Evolutionary conservation across 257 asterid species (phyloP).

Genomic region (Salvia hispanica): DNA sequence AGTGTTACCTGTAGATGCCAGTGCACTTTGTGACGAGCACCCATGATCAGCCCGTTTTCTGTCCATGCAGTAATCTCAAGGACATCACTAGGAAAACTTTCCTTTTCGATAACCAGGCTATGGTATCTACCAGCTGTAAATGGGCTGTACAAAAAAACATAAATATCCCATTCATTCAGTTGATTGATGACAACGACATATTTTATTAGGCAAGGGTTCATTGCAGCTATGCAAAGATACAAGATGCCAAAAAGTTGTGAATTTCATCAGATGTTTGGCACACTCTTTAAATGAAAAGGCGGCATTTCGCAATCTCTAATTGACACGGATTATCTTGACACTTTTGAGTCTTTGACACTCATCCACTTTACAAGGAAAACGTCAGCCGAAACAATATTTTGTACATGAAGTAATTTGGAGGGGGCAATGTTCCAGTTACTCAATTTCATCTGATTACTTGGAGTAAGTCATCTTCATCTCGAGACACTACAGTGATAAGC

Average conservation of each 20-base stretch:
- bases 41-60: conserved; percentile 90
- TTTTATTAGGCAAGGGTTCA: neutral
- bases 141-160: conserved; percentile 50
- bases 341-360: neutral
- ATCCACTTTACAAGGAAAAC: neutral
- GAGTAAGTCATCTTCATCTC: conserved; percentile 12
- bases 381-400: neutral
- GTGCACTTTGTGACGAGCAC: conserved; percentile 87
- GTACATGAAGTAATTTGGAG: neutral
- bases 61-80: conserved; percentile 97
- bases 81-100: conserved; percentile 67
- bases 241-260: conserved; percentile 13
- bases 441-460: neutral
- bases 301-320: neutral
- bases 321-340: neutral
- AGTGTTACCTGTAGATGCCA: conserved; percentile 58
- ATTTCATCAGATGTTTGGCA: neutral
- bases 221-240: conserved; percentile 14
- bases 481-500: neutral
- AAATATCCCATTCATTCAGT: conserved; percentile 14
- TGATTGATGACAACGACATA: conserved; percentile 6
- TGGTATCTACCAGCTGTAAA: conserved; percentile 95
- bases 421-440: neutral
- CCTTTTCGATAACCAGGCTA: conserved; percentile 92
- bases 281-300: neutral